Evolutionary conservation across 768 basidiomycete genomes (phyloP).

Genomic region (Strobilomyces dryophilus): DNA sequence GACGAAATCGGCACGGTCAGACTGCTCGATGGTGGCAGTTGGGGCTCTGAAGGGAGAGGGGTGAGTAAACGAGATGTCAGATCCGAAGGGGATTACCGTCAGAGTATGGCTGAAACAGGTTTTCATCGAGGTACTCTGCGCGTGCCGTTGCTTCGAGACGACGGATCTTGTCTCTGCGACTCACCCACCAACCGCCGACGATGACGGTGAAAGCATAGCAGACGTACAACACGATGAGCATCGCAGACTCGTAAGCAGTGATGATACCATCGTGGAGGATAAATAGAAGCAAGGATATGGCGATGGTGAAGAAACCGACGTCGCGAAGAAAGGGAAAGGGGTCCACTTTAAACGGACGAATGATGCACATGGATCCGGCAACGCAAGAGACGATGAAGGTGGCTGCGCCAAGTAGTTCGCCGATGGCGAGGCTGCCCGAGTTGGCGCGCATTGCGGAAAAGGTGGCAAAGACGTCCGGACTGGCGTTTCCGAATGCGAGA

Average conservation of each 20-base stretch:
- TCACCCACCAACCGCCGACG: conserved; percentile 72
- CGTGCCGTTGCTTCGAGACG: conserved; percentile 50
- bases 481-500: conserved; percentile 95
- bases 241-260: conserved; percentile 60
- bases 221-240: conserved; percentile 70
- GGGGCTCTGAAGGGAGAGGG: conserved; percentile 9
- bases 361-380: conserved; percentile 96
- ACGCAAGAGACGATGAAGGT: conserved; percentile 96
- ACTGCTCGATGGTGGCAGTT: conserved; percentile 1
- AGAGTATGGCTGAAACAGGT: conserved; percentile 46
- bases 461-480: conserved; percentile 94
- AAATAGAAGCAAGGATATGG: conserved; percentile 69
- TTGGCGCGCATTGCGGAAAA: conserved; percentile 86
- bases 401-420: conserved; percentile 93
- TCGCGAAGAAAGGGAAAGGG: conserved; percentile 84
- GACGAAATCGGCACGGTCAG: conserved; percentile 23
- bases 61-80: conserved; percentile 1
- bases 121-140: conserved; percentile 52
- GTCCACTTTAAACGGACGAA: conserved; percentile 88
- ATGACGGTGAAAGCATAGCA: conserved; percentile 77
- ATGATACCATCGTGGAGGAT: conserved; percentile 79
- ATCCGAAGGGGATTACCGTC: conserved; percentile 54
- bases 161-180: conserved; percentile 45
- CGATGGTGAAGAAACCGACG: conserved; percentile 88
- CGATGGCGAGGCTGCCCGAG: conserved; percentile 88